A percentile compares a stretch with the other conserved stretches of the same genome.
Conservation (phyloP, 1,284 basidiomycete genomes). For the Leccinum colubrinum region DNA sequence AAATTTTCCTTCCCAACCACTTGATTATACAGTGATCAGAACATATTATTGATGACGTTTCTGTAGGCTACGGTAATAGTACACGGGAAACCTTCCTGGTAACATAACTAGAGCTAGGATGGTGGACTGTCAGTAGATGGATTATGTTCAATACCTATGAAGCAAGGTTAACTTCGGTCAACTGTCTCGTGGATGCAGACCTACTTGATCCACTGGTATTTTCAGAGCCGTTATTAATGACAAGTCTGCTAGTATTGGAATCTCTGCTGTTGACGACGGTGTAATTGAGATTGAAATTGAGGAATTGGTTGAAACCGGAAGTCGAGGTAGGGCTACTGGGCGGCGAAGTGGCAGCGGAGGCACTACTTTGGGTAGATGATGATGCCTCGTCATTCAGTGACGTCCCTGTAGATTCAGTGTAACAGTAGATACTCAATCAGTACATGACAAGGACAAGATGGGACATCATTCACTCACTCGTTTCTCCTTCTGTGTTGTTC, state of each 20-base stretch:
- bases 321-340: conserved; percentile 6
- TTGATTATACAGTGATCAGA: not conserved
- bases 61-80: conserved; percentile 3
- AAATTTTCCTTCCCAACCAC: not conserved
- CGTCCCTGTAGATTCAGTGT: not conserved
- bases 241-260: not conserved
- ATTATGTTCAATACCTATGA: not conserved
- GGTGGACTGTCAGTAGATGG: not conserved
- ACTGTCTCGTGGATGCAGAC: not conserved
- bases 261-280: conserved; percentile 5
- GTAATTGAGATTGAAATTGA: conserved; percentile 2
- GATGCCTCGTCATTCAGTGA: too few relatives aligned
- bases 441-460: not conserved
- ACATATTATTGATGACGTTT: not conserved
- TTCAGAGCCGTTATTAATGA: conserved; percentile 6
- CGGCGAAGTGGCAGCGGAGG: not conserved
- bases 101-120: not conserved
- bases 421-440: not conserved
- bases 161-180: not conserved
- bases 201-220: conserved; percentile 11
- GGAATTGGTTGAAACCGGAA: not conserved
- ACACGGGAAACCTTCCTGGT: not conserved
- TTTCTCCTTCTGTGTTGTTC: not conserved
- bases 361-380: not conserved
- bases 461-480: not conserved